Evolutionary conservation across 2,329 filamentous ascomycete genomes (phyloP), one percentile per base, ranked within the genome.

Genomic region (Neopestalotiopsis rosae): DNA sequence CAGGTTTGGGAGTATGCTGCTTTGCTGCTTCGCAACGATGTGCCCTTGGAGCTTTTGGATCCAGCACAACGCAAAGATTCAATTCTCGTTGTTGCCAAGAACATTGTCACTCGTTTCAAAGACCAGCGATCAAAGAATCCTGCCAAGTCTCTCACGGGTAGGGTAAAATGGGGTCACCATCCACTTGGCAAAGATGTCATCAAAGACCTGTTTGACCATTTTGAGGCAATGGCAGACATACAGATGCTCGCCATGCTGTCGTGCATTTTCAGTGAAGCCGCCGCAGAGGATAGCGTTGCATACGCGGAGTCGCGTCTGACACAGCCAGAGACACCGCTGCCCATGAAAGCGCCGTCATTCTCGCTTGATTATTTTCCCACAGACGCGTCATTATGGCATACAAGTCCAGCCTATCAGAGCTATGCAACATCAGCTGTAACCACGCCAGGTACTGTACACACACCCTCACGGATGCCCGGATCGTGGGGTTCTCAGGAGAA

Each of bases 1-100:
- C 89, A 94, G 73, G 88, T 97, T 6, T 99, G 96, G 96, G 89
- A 88, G 63, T 91, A 98, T 72, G 85, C 94, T 67, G 91, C 89
- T 20, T 84, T 98, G 69, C 85, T 98, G 5, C 83, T 98, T 61
- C 90, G 90, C 72, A 92, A 93, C 73, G 90, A 94, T 59, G 90
- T 95, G 34, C 92, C 92, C 1, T 82, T 95, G 3, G 87, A 92
- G 73, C 82, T 93, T 32, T 81, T 92, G 58, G 83, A 85, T 3
- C 85, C 87, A 68, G 81, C 85, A 38, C 83, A 86, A 70, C 82
- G 85, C 56, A 83, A 85, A 9, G 85, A 91, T 69, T 90, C 89
- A 3, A 86, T 92, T 62, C 81, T 94, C 34, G 87, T 94, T 6
- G 88, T 95, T 71, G 92, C 92, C 17, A 88, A 87, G 71, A 86